Evolutionary conservation across 208 protist species (phyloP), one percentile per base, ranked within the genome.

Genomic region (Leishmania mexicana): DNA sequence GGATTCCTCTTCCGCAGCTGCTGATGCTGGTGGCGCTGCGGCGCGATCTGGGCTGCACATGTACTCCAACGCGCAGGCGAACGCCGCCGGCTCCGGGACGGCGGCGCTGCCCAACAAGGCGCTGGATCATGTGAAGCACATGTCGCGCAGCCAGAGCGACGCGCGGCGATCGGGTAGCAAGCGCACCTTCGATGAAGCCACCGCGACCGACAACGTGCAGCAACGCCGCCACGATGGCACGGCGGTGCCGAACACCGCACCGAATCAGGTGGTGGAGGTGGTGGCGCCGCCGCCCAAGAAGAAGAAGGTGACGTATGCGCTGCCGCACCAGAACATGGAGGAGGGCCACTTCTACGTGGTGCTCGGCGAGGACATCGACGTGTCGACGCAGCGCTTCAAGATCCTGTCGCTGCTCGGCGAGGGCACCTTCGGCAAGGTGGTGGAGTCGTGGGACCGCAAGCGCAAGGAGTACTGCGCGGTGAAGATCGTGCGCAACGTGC

Each of bases 321-420:
- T 95, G 38, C 93, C 93, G 8, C 84, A 95, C 76, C 95, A 98
- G 81, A 94, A 92, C 84, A 96, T 94, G 83, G 93, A 97, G 84
- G 91, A 96, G 83, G 95, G 95, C 38, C 95, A 98, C 86, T 98
- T 97, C 83, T 94, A 96, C 87, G 93, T 98, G 64, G 94, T 97
- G 75, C 89, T 97, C 64, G 95, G 95, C 72, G 93, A 97, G 84
- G 92, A 97, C 84, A 93, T 98, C 79, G 93, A 96, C 78, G 95
- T 94, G 45, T 95, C 90, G 54, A 95, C 92, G 78, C 83, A 93
- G 81, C 90, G 95, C 38, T 97, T 94, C 88, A 97, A 98, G 85
- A 97, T 98, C 71, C 92, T 98, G n/a, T 94, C 90, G 45, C 85
- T 96, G 79, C 82, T 97, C 31, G 93, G 95, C 67, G 92, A 98